phyloP scores from a whole-genome alignment of 257 asterid species.

The Nicotiana tabacum region DNA sequence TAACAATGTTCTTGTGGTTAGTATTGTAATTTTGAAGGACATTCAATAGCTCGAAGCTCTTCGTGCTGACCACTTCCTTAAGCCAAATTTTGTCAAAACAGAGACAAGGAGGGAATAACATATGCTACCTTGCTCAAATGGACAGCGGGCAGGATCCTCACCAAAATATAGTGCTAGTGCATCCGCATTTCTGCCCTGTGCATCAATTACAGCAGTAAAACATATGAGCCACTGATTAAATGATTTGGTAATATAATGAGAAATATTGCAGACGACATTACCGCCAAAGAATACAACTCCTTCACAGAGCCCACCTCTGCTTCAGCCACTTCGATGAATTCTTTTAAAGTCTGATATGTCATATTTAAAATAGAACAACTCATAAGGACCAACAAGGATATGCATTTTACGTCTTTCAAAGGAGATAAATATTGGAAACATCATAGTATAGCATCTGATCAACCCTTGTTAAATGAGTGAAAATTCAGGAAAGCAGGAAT shows the following conservation, averaged over 20 bases:
- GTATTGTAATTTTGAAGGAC: not conserved
- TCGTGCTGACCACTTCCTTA: not conserved
- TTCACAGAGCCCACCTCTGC: conserved; percentile 62
- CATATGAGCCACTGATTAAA: not conserved
- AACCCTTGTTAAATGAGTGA: not conserved
- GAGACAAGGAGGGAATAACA: not conserved
- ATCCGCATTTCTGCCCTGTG: conserved; percentile 94
- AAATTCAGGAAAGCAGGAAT: not conserved
- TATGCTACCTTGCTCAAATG: conserved; percentile 84
- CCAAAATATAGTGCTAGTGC: conserved; percentile 87
- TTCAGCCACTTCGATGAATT: conserved; percentile 68
- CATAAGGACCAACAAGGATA: not conserved
- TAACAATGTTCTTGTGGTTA: not conserved
- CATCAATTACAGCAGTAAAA: conserved; percentile 16
- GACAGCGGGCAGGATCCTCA: conserved; percentile 89
- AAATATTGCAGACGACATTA: conserved; percentile 23
- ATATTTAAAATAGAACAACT: no score
- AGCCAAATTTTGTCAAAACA: not conserved
- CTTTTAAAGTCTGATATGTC: conserved; percentile 58
- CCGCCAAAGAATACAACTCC: conserved; percentile 71
- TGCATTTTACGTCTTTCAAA: not conserved
- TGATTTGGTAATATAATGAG: not conserved
- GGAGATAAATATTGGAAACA: no score
- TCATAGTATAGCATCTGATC: not conserved
- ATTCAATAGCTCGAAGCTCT: not conserved